Evolutionary conservation across 1,139 yeast species (phyloP).

Genomic region (Blastobotrys petasosporus): DNA sequence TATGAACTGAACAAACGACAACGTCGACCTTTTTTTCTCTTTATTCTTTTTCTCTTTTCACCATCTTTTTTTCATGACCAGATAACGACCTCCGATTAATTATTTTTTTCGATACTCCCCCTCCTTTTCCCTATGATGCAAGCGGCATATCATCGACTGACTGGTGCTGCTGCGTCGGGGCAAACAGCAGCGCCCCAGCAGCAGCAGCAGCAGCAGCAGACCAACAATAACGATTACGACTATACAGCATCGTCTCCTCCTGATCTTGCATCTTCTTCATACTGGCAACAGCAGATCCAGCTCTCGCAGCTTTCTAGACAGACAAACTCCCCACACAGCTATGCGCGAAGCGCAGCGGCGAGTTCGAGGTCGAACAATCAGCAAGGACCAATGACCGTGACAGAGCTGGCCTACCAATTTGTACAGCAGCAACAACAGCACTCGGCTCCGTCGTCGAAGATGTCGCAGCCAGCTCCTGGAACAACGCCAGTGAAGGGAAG

Average conservation of each 20-base stretch:
- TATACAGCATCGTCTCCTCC: not conserved
- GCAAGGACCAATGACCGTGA: constrained; percentile 27
- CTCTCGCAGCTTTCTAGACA: constrained; percentile 73
- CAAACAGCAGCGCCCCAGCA: not conserved
- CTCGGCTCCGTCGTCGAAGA: constrained; percentile 11
- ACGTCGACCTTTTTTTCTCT: too few species aligned
- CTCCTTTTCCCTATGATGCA: too few species aligned
- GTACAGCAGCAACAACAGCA: constrained; percentile 29
- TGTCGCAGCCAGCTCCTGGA: constrained; percentile 25
- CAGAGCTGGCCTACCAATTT: constrained; percentile 34
- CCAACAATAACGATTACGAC: not conserved
- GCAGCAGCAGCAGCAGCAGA: not conserved
- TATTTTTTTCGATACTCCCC: too few species aligned
- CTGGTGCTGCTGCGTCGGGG: too few species aligned
- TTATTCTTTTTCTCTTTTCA: too few species aligned
- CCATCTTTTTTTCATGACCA: too few species aligned
- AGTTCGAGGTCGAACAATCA: constrained; percentile 41
- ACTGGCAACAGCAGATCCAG: constrained; percentile 87
- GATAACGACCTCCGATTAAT: too few species aligned
- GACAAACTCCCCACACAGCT: constrained; percentile 70
- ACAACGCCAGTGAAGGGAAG: constrained; percentile 29
- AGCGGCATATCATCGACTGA: too few species aligned
- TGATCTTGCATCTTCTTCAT: constrained; percentile 39
- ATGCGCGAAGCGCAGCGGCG: constrained; percentile 89
- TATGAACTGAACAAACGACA: too few species aligned